Conservation (phyloP, 306 rosid genomes). For the Malus asiatica region DNA sequence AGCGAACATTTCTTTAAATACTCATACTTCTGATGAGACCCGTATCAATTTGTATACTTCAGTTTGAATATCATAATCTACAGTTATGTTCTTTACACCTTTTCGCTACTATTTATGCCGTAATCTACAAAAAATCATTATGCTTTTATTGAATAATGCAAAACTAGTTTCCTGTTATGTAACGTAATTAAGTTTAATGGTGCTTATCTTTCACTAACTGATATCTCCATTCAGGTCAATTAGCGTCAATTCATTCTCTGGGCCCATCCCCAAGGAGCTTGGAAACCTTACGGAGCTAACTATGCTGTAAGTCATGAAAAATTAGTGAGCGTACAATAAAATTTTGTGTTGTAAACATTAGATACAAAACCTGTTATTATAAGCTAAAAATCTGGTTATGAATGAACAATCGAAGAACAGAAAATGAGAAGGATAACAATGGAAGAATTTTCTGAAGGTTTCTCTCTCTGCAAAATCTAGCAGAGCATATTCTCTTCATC, state of each 20-base stretch:
- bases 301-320: slow-evolving; percentile 7
- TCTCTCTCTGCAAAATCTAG: no score
- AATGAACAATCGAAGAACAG: no score
- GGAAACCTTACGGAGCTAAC: slow-evolving; percentile 23
- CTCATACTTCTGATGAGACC: neutral
- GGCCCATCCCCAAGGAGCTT: slow-evolving; percentile 28
- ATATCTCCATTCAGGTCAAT: slow-evolving; percentile 8
- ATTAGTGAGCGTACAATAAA: neutral
- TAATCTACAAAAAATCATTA: no score
- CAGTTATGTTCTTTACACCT: neutral
- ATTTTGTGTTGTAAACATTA: neutral
- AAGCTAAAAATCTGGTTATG: no score
- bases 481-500: no score
- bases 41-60: neutral
- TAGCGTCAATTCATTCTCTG: slow-evolving; percentile 13
- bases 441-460: no score
- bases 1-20: neutral
- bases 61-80: neutral
- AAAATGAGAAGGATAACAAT: no score
- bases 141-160: no score
- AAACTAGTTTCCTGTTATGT: no score
- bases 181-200: no score
- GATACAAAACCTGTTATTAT: no score
- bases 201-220: neutral
- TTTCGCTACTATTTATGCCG: no score